Evolutionary conservation across 2,329 filamentous ascomycete genomes (phyloP), one percentile per base, ranked within the genome.

Genomic region (Xylariaceae sp.): DNA sequence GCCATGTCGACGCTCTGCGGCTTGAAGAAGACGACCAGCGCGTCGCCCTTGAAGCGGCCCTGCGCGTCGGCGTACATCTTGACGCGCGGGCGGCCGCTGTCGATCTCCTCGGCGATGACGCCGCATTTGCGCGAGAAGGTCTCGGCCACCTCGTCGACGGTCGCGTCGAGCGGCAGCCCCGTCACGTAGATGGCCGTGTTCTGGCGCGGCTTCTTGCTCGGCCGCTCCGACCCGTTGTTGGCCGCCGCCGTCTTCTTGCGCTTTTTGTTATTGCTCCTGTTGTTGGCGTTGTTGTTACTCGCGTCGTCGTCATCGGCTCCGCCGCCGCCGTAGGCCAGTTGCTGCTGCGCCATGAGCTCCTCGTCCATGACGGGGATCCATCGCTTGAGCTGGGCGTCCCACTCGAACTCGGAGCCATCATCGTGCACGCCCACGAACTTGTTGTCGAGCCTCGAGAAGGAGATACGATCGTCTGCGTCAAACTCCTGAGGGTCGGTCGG

Each of bases 151-250:
- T 98, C 92, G 19, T 83, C 76, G 26, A 81, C 67, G 1, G 82
- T 85, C 27, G 77, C 82, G 56, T 96, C 86, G 24, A 69, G 60
- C 0, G 92, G 93, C 4, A 98, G 73, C 10, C 84, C 86, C 4
- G 88, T 94, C 30, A 95, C 83, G 63, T 90, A 98, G 44, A 98
- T 75, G 26, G 90, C 90, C 5, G 85, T 94, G 57, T 95, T 96
- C 48, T 89, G 70, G 39, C 67, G 67, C 11, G 70, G 68, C 42
- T 66, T 63, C 55, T 71, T 69, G 39, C 53, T 58, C 11, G 60
- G 60, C 7, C 63, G 64, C 36, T 55, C 52, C 59, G 13, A 63
- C 59, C 33, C 52, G 49, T 38, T 53, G 38, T 25, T 68, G 36
- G 61, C 15, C 24, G 24, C 24, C 15, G n/a, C 12, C 5, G 57